Percentiles rank a stretch among this genome's conserved stretches.
These are phyloP conservation scores for Macaranga tanarius DNA, from an alignment of 441 rosid species.

Conservation along the genomic window DNA sequence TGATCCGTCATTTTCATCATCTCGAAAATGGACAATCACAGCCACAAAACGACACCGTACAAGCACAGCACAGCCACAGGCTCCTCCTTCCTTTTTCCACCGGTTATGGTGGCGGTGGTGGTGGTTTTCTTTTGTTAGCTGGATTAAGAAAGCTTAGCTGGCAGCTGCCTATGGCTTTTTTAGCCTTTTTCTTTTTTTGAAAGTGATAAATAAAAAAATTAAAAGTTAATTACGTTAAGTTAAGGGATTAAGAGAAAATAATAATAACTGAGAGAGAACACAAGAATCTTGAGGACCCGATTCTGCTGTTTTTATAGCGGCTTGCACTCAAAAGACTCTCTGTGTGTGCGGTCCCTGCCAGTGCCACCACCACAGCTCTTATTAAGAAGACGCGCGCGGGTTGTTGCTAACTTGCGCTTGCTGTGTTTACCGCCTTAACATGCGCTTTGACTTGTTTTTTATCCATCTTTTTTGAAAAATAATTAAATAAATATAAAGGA, in stretches of 20 bases:
- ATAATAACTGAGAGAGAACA: neutral
- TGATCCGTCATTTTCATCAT: slow-evolving; percentile 43
- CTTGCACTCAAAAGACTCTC: neutral
- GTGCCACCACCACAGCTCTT: neutral
- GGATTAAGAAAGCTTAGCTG: slow-evolving; percentile 3
- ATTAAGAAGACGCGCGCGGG: neutral
- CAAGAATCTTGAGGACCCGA: slow-evolving; percentile 6
- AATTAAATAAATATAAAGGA: no score
- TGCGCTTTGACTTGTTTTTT: neutral
- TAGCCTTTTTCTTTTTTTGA: neutral
- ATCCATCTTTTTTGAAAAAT: no score
- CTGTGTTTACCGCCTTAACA: neutral
- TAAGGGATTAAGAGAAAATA: neutral
- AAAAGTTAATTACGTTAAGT: no score
- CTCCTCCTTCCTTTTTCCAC: neutral
- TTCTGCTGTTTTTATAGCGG: neutral
- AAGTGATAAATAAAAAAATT: no score
- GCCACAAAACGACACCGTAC: neutral
- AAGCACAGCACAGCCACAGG: neutral
- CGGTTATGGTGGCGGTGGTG: neutral
- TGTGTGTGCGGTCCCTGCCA: neutral
- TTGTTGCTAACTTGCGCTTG: neutral
- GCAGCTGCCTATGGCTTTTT: neutral
- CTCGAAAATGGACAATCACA: no score
- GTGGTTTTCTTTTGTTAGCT: neutral